Evolutionary conservation across 2,329 filamentous ascomycete species (phyloP).

Genomic region (Cytospora leucostoma): DNA sequence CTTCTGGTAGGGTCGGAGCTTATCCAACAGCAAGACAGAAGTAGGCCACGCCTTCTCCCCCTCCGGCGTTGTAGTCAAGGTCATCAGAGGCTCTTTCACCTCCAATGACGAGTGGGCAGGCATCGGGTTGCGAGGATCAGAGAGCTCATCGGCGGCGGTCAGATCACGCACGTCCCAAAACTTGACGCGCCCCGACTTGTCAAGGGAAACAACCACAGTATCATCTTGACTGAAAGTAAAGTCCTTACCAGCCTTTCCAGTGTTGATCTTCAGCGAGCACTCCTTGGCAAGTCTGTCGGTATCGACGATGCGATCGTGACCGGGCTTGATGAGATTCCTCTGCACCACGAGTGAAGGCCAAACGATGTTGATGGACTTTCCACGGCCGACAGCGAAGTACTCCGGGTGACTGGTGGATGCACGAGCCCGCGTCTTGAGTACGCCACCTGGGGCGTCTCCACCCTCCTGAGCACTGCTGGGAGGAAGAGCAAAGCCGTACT

Average conservation of each 20-base stretch:
- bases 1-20: conserved; percentile 89
- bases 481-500: conserved; percentile 85
- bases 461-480: conserved; percentile 84
- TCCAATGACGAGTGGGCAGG: conserved; percentile 65
- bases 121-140: conserved; percentile 52
- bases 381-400: conserved; percentile 92
- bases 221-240: conserved; percentile 98
- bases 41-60: conserved; percentile 96
- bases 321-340: conserved; percentile 63
- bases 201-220: conserved; percentile 87
- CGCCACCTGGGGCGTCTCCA: conserved; percentile 78
- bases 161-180: conserved; percentile 96
- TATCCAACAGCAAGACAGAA: conserved; percentile 93
- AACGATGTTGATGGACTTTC: conserved; percentile 93
- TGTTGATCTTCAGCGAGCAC: conserved; percentile 89
- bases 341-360: conserved; percentile 66
- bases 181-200: conserved; percentile 94
- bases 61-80: conserved; percentile 81
- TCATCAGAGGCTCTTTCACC: conserved; percentile 83
- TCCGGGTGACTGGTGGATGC: conserved; percentile 86
- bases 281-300: conserved; percentile 86
- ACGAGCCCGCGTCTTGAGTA: conserved; percentile 93
- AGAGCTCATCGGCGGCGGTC: conserved; percentile 55
- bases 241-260: conserved; percentile 96
- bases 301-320: conserved; percentile 71